Base-by-base conservation (phyloP, 2,329 filamentous ascomycete genomes). In the Clarireedia monteithiana region DNA sequence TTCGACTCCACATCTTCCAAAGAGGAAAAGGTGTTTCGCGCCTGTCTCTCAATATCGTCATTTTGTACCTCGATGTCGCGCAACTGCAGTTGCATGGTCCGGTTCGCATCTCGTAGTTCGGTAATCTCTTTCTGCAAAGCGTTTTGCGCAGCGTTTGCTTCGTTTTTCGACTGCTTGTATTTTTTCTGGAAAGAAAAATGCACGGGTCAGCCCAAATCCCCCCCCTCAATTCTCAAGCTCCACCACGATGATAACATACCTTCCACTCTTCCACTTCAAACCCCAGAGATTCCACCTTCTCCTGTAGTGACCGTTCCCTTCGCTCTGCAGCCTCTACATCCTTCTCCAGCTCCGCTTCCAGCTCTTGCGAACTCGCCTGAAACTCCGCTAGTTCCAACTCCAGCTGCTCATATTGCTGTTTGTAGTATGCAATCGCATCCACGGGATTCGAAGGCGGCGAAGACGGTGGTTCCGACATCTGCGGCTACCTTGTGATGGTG, bases 221-320 rank as follows among this genome's bases (percentile, higher is more conserved):
- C 14, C 45, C n/a, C 3, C 20, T 20, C 20, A 20, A 23, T 45
- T 30, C 24, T 55, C 15, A 42, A 55, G 6, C 7, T 57, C 55
- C 59, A 50, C 15, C 47, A 53, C 27, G 23, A 36, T n/a, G 15
- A 36, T 39, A 50, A 69, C 81, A 72, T 76, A 92, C 91, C 85
- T 97, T 97, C 94, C 94, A 99, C 74, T 99, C 94, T 57, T 97
- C 91, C 0, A 94, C 91, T 71, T 97, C 91, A 68, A 90, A 99
- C 50, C 81, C 83, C 60, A 95, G 72, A 39, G 79, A 81, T 71
- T 97, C 92, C 0, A 89, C 87, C 75, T 92, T 95, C 71, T 95
- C 87, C 70, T 91, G 86, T 64, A 96, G 74, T 62, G 84, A 78
- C 61, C 91, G 82, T 74, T 97, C 92, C 66, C 91, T 83, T 76